Evolutionary conservation across 2,329 filamentous ascomycete genomes (phyloP).

Genomic region (Fusarium austroafricanum): DNA sequence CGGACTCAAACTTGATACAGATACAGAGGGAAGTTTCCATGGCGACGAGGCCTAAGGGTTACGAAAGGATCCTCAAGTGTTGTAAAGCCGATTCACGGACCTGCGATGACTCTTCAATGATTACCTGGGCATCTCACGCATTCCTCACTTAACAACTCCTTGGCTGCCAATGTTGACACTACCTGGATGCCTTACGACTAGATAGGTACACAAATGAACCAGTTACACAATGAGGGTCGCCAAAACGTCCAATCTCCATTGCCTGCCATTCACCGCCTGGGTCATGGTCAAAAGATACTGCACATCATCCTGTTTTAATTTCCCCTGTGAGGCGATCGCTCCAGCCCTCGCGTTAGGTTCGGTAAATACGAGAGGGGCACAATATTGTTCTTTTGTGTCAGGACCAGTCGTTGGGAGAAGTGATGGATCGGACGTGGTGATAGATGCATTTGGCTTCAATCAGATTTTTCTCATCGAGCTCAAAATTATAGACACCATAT

Average conservation of each 20-base stretch:
- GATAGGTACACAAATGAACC: no score
- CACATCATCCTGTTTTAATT: conserved; percentile 3
- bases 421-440: background rate
- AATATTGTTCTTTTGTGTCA: no score
- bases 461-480: background rate
- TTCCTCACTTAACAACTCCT: no score
- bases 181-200: no score
- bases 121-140: no score
- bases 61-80: no score
- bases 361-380: background rate
- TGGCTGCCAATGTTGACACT: no score
- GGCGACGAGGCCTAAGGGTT: no score
- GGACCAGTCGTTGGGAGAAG: background rate
- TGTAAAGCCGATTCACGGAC: background rate
- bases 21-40: conserved; percentile 2
- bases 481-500: background rate
- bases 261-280: background rate
- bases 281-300: background rate
- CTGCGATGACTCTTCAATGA: no score
- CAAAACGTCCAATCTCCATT: background rate
- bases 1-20: background rate
- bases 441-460: background rate
- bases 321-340: background rate
- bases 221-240: background rate
- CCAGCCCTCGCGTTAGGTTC: background rate